These are phyloP conservation scores for Komagataella kurtzmanii DNA, from an alignment of 805 yeast genomes.

Conservation along the genomic window DNA sequence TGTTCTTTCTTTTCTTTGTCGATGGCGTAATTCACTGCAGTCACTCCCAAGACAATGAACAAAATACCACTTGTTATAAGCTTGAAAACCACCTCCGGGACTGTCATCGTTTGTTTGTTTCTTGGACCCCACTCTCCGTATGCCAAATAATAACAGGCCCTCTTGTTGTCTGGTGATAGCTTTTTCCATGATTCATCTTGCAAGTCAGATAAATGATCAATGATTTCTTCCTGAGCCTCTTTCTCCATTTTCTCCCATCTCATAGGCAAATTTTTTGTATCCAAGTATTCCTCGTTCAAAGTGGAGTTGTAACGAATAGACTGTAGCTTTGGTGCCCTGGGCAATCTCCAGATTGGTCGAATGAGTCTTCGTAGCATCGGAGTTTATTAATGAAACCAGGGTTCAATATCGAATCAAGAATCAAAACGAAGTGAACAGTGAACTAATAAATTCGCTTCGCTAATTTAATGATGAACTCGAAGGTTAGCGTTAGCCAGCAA, in stretches of 20 bases:
- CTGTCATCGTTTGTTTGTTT: constrained; percentile 14
- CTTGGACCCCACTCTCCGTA: constrained; percentile 58
- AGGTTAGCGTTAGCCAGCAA: background rate
- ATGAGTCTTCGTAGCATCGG: background rate
- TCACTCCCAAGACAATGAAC: constrained; percentile 20
- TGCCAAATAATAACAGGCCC: constrained; percentile 43
- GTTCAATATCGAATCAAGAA: background rate
- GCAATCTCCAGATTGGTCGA: background rate
- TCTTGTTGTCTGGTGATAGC: constrained; percentile 37
- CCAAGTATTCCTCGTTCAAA: constrained; percentile 9
- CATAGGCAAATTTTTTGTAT: constrained; percentile 14
- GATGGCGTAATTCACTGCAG: constrained; percentile 16
- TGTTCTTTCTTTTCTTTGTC: constrained; percentile 11
- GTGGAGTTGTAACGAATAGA: background rate
- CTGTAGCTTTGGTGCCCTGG: background rate
- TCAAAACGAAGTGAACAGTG: background rate
- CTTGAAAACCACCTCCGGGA: constrained; percentile 19
- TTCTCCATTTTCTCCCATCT: constrained; percentile 19
- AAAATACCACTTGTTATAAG: constrained; percentile 17
- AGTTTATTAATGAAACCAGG: background rate
- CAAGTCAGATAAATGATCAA: constrained; percentile 20
- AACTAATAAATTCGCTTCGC: background rate
- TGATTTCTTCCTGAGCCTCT: constrained; percentile 21
- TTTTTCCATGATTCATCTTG: constrained; percentile 23
- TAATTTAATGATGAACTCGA: background rate